A percentile compares a stretch with the other conserved stretches of the same genome.
Conservation (phyloP, 306 rosid genomes). For the Gynostemma pentaphyllum region DNA sequence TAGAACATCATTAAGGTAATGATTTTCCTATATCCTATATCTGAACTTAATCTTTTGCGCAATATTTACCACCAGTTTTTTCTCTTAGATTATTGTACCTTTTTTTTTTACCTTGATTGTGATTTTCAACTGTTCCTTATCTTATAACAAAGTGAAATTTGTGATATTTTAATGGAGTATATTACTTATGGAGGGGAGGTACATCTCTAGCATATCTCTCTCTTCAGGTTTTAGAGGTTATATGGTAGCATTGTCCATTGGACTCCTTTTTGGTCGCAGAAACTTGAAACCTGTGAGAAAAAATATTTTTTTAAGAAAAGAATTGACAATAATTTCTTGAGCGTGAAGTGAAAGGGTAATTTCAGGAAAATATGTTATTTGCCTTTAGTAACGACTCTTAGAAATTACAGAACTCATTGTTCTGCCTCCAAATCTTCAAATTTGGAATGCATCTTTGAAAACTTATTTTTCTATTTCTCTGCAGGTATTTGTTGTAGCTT, state of each 20-base stretch:
- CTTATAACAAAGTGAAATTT: background rate
- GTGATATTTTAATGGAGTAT: background rate
- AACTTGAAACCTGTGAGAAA: background rate
- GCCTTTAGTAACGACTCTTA: background rate
- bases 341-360: background rate
- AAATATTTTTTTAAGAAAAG: background rate
- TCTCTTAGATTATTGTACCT: background rate
- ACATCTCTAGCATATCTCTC: background rate
- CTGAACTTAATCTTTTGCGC: background rate
- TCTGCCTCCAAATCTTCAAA: background rate
- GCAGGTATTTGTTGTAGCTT: slow-evolving; percentile 86
- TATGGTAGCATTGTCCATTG: background rate
- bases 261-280: background rate
- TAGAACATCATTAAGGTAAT: no score
- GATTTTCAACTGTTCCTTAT: background rate
- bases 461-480: background rate
- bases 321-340: background rate
- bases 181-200: no score
- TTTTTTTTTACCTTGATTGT: background rate
- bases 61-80: background rate
- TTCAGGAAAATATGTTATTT: background rate
- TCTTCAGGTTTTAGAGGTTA: background rate
- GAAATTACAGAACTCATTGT: background rate
- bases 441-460: background rate
- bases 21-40: no score